Percentiles rank a stretch among this genome's conserved stretches.
phyloP scores from a whole-genome alignment of 805 yeast species.

The Priceomyces castillae region DNA sequence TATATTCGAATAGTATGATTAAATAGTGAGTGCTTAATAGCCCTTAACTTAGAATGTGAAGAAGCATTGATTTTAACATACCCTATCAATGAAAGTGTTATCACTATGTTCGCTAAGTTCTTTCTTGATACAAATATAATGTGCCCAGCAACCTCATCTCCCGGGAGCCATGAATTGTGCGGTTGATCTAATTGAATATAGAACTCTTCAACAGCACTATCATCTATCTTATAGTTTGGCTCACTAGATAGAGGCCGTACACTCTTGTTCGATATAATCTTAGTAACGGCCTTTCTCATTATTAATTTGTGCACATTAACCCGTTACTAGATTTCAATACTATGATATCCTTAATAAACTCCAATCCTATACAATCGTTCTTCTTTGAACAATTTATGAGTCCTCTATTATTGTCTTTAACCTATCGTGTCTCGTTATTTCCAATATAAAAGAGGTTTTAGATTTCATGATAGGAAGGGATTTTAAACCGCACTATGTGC shows the following conservation, averaged over 20 bases:
- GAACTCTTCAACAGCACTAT: slow-evolving; percentile 55
- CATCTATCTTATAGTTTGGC: slow-evolving; percentile 29
- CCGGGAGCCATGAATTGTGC: slow-evolving; percentile 75
- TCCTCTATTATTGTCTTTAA: too few relatives aligned
- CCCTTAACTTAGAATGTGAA: slow-evolving; percentile 52
- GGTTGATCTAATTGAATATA: slow-evolving; percentile 71
- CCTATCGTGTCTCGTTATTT: too few relatives aligned
- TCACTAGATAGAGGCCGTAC: slow-evolving; percentile 3
- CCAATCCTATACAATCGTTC: too few relatives aligned
- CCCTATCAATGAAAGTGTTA: slow-evolving; percentile 56
- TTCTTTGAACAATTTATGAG: too few relatives aligned
- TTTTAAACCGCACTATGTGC: too few relatives aligned
- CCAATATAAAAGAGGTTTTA: too few relatives aligned
- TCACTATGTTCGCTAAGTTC: slow-evolving; percentile 51
- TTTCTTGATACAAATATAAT: slow-evolving; percentile 54
- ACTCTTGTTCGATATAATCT: slow-evolving; percentile 27
- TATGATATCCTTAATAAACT: too few relatives aligned
- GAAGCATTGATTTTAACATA: slow-evolving; percentile 53
- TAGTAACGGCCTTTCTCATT: slow-evolving; percentile 54
- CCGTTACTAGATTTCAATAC: not conserved
- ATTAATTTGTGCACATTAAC: not conserved
- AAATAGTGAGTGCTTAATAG: slow-evolving; percentile 51
- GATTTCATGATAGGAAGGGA: too few relatives aligned
- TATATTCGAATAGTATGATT: slow-evolving; percentile 58
- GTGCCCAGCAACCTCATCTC: slow-evolving; percentile 69